phyloP scores from a whole-genome alignment of 805 yeast genomes.

The Myxozyma mucilagina region DNA sequence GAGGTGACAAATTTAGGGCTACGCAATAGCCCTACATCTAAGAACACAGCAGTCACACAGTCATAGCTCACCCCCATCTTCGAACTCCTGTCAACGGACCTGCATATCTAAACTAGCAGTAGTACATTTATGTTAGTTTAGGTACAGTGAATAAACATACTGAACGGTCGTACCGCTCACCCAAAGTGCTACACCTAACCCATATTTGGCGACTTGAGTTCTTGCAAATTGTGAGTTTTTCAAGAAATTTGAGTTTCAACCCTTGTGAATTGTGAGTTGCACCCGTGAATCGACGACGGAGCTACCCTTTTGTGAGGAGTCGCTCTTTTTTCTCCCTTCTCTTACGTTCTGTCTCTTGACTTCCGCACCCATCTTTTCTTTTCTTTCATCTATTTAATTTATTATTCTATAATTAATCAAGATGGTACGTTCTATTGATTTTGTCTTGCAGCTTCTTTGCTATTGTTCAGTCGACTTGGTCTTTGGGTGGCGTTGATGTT shows the following conservation, averaged over 20 bases:
- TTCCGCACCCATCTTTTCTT: neutral
- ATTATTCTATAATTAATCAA: conserved; percentile 4
- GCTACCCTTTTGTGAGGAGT: too few relatives aligned
- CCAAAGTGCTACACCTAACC: neutral
- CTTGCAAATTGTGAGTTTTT: neutral
- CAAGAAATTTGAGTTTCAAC: too few relatives aligned
- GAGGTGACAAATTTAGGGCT: neutral
- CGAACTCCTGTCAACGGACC: neutral
- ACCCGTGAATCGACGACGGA: too few relatives aligned
- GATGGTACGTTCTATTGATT: conserved; percentile 18
- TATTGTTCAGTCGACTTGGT: neutral
- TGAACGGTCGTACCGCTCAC: neutral
- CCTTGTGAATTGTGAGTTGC: too few relatives aligned
- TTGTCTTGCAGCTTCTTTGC: neutral
- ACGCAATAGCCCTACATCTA: neutral
- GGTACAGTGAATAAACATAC: conserved; percentile 1
- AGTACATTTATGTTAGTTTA: neutral
- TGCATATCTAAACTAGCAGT: neutral
- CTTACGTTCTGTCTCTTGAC: neutral
- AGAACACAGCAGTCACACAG: conserved; percentile 3
- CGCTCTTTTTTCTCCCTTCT: neutral
- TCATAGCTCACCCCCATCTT: neutral
- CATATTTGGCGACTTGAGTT: neutral
- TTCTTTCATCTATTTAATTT: conserved; percentile 1
- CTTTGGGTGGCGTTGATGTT: neutral